Evolutionary conservation across 176 grass and related monocot genomes (phyloP).

Genomic region (Carex cristatella): DNA sequence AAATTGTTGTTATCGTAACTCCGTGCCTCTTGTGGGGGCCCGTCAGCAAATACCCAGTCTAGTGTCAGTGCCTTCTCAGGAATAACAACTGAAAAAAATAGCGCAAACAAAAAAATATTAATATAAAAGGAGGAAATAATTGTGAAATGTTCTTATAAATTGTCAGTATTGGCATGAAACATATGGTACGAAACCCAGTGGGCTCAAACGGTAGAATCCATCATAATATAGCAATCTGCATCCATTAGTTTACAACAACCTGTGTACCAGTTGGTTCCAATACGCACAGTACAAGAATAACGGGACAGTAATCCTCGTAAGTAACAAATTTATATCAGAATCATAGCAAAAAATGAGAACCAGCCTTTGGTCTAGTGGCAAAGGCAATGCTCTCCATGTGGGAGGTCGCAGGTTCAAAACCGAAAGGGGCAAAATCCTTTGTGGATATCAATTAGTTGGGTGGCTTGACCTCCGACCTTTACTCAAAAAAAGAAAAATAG

Average conservation of each 20-base stretch:
- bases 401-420: no score
- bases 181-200: not conserved
- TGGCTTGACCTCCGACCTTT: no score
- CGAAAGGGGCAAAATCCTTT: no score
- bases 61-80: slow-evolving; percentile 58
- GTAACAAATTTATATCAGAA: slow-evolving; percentile 5
- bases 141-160: not conserved
- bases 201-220: not conserved
- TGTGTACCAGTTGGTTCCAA: not conserved
- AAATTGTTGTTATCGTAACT: slow-evolving; percentile 80
- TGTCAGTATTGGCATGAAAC: not conserved
- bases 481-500: not conserved
- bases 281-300: not conserved
- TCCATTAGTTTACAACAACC: not conserved
- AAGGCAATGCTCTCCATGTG: no score
- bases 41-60: slow-evolving; percentile 85
- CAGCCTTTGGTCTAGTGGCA: no score
- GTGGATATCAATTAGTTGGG: no score
- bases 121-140: not conserved
- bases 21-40: slow-evolving; percentile 54
- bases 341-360: not conserved
- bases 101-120: not conserved
- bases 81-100: slow-evolving; percentile 45
- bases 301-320: not conserved
- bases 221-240: not conserved